Conservation (phyloP, 2,329 filamentous ascomycete genomes). For the Ceratocystis variospora region DNA sequence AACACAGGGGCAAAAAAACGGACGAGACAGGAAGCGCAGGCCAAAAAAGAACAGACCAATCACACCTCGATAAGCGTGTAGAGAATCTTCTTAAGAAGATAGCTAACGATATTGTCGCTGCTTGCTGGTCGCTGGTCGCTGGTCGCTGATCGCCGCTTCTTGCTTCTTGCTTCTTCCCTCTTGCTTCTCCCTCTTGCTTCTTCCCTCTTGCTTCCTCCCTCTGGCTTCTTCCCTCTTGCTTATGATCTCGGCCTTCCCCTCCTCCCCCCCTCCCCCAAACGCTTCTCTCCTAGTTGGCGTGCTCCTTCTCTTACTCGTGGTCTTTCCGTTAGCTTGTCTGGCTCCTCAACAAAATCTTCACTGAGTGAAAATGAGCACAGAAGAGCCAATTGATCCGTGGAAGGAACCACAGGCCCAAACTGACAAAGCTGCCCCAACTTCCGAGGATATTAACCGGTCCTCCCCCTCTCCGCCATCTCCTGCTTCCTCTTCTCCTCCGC, state of each 20-base stretch:
- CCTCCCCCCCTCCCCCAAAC: not conserved
- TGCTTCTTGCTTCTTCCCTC: not conserved
- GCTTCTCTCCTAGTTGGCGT: not conserved
- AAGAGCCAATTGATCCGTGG: conserved; percentile 19
- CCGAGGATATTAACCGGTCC: not conserved
- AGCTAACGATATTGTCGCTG: not conserved
- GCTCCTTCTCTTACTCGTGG: not conserved
- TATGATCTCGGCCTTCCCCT: not conserved
- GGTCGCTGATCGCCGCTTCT: not conserved
- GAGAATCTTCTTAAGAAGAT: not conserved
- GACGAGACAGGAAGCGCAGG: not conserved
- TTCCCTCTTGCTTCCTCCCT: too few relatives aligned
- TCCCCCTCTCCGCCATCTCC: not conserved
- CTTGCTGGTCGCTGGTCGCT: too few relatives aligned
- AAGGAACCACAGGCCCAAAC: conserved; percentile 7
- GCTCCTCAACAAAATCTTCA: not conserved
- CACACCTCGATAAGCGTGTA: not conserved
- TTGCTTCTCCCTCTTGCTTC: too few relatives aligned
- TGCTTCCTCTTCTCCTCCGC: not conserved
- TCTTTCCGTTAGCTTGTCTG: not conserved
- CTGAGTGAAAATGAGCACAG: conserved; percentile 11
- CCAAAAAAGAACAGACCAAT: not conserved
- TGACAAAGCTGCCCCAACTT: not conserved
- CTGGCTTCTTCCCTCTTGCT: too few relatives aligned
- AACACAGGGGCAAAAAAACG: not conserved